Conservation (phyloP, 345 rosid species). For the Moringa oleifera region DNA sequence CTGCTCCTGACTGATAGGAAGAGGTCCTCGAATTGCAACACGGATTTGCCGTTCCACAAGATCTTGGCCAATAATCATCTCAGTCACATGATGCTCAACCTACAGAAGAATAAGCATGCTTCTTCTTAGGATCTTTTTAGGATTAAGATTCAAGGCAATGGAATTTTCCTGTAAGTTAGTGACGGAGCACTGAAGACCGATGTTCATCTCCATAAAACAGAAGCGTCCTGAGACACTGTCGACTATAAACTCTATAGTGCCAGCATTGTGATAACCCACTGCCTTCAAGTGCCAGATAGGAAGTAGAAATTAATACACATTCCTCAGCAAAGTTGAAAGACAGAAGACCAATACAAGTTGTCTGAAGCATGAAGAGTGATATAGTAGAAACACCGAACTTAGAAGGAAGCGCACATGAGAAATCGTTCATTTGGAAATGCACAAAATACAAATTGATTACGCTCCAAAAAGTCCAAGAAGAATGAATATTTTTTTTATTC, state of each 20-base stretch:
- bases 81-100: constrained; percentile 99
- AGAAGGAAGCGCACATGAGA: too few relatives aligned
- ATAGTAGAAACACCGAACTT: too few relatives aligned
- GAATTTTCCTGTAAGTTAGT: constrained; percentile 1
- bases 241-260: constrained; percentile 93
- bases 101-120: constrained; percentile 26
- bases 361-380: background rate
- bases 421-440: too few relatives aligned
- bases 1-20: constrained; percentile 68
- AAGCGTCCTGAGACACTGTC: constrained; percentile 70
- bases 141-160: constrained; percentile 8
- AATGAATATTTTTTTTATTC: background rate
- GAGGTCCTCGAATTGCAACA: constrained; percentile 83
- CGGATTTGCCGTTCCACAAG: constrained; percentile 95
- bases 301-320: constrained; percentile 30
- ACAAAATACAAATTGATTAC: too few relatives aligned
- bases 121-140: too few relatives aligned
- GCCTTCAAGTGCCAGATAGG: constrained; percentile 54
- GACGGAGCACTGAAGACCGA: constrained; percentile 74
- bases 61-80: constrained; percentile 96
- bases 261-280: constrained; percentile 91
- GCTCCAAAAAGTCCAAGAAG: background rate
- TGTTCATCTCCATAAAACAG: constrained; percentile 97
- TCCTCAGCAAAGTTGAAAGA: too few relatives aligned
- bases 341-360: constrained; percentile 6